These are phyloP conservation scores for Penicillium occitanis DNA, from an alignment of 2,329 filamentous ascomycete species.

Conservation along the genomic window DNA sequence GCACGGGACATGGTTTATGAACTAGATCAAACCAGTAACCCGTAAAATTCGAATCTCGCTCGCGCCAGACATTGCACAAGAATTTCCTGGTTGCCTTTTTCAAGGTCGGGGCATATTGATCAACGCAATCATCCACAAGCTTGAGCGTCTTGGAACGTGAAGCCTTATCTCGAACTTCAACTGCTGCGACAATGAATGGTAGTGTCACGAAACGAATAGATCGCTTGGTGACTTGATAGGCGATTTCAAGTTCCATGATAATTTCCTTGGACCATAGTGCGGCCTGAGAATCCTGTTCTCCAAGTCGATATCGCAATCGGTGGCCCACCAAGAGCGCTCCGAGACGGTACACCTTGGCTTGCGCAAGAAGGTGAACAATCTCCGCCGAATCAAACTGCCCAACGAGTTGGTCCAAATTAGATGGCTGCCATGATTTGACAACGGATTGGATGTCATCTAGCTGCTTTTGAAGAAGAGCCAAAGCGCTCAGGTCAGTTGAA, in stretches of 20 bases:
- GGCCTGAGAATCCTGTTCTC: constrained; percentile 13
- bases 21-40: constrained; percentile 14
- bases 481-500: neutral
- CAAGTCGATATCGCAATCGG: constrained; percentile 14
- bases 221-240: constrained; percentile 9
- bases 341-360: constrained; percentile 15
- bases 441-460: constrained; percentile 7
- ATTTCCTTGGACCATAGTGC: constrained; percentile 14
- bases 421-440: constrained; percentile 16
- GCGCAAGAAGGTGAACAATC: constrained; percentile 14
- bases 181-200: constrained; percentile 10
- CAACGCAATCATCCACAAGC: constrained; percentile 15
- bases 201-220: constrained; percentile 10
- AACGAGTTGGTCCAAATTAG: constrained; percentile 1
- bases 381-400: constrained; percentile 13
- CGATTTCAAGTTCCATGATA: constrained; percentile 17
- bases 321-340: constrained; percentile 12
- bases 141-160: constrained; percentile 8
- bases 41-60: constrained; percentile 2
- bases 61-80: constrained; percentile 13
- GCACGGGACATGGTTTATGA: constrained; percentile 13
- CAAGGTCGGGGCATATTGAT: constrained; percentile 12
- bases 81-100: constrained; percentile 14
- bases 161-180: constrained; percentile 12
- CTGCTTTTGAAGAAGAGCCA: constrained; percentile 7